These are phyloP conservation scores for Termitomyces sp. DNA, from an alignment of 768 basidiomycete species.

Conservation along the genomic window DNA sequence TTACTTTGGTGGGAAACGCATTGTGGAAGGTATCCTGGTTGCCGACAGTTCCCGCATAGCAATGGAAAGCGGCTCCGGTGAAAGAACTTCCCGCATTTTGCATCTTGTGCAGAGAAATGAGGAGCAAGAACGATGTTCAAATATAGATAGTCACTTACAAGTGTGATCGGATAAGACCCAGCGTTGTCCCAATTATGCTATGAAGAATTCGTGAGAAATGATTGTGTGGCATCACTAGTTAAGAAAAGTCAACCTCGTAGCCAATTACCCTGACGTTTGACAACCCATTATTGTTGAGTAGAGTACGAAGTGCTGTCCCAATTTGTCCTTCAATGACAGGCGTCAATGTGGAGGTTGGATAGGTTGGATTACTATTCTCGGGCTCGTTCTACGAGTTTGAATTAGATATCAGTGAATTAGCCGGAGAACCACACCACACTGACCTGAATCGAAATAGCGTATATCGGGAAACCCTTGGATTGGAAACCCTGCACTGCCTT, in stretches of 20 bases:
- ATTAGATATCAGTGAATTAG: background rate
- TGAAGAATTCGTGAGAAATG: constrained; percentile 3
- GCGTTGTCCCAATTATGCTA: constrained; percentile 71
- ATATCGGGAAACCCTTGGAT: constrained; percentile 52
- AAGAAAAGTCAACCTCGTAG: constrained; percentile 13
- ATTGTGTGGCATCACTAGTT: background rate
- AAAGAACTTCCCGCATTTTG: constrained; percentile 50
- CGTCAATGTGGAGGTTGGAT: constrained; percentile 59
- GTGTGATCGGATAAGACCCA: constrained; percentile 54
- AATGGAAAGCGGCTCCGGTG: constrained; percentile 67
- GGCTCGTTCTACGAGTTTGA: constrained; percentile 37
- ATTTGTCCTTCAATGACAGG: constrained; percentile 54
- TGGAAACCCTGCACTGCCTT: constrained; percentile 70
- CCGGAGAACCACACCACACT: background rate
- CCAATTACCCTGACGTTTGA: constrained; percentile 58
- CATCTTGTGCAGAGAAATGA: constrained; percentile 29
- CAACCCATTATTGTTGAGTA: constrained; percentile 63
- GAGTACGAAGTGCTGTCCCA: constrained; percentile 45
- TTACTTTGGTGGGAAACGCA: constrained; percentile 16
- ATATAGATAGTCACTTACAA: constrained; percentile 18
- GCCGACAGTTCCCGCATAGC: constrained; percentile 39
- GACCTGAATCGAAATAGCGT: constrained; percentile 56
- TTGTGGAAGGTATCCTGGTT: constrained; percentile 16
- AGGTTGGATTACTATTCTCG: constrained; percentile 57
- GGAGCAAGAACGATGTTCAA: background rate